Percentiles rank a stretch among this genome's conserved stretches.
Evolutionary conservation across 345 rosid species (phyloP).

Genomic region (Fremontodendron californicum): DNA sequence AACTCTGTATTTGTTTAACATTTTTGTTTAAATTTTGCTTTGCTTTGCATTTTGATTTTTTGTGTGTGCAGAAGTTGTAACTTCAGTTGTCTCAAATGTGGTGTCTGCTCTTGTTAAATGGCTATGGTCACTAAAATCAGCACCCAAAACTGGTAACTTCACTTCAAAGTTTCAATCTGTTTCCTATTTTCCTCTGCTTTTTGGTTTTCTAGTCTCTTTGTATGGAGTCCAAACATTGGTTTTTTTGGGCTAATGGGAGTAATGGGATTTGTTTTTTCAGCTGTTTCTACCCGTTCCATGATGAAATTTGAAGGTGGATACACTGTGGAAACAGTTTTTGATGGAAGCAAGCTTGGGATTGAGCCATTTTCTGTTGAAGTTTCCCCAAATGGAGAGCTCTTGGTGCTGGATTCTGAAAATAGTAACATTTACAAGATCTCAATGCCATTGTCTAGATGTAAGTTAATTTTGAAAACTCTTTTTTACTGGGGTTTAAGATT

Average conservation of each 20-base stretch:
- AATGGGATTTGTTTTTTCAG: constrained; percentile 39
- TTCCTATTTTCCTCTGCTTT: constrained; percentile 3
- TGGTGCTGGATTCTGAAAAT: constrained; percentile 76
- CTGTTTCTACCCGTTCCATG: constrained; percentile 74
- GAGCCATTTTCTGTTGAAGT: constrained; percentile 75
- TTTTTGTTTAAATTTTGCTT: background rate
- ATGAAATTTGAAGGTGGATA: constrained; percentile 93
- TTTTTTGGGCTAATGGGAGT: constrained; percentile 15
- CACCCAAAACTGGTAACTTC: constrained; percentile 58
- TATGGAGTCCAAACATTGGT: background rate
- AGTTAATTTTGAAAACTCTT: constrained; percentile 27
- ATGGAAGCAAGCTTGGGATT: constrained; percentile 87
- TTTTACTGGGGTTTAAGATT: background rate
- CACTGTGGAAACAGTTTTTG: constrained; percentile 88
- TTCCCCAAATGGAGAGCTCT: constrained; percentile 71
- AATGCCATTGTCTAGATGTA: constrained; percentile 72
- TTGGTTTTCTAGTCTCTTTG: background rate
- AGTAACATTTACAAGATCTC: constrained; percentile 84
- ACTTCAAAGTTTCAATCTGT: constrained; percentile 5
- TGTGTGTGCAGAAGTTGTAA: constrained; percentile 60
- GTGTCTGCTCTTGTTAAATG: constrained; percentile 74
- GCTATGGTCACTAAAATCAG: constrained; percentile 82
- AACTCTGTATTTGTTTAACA: background rate
- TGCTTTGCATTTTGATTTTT: constrained; percentile 4
- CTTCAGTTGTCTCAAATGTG: constrained; percentile 72